Conservation (phyloP, 169 alveolate genomes). For the Eimeria necatrix region DNA sequence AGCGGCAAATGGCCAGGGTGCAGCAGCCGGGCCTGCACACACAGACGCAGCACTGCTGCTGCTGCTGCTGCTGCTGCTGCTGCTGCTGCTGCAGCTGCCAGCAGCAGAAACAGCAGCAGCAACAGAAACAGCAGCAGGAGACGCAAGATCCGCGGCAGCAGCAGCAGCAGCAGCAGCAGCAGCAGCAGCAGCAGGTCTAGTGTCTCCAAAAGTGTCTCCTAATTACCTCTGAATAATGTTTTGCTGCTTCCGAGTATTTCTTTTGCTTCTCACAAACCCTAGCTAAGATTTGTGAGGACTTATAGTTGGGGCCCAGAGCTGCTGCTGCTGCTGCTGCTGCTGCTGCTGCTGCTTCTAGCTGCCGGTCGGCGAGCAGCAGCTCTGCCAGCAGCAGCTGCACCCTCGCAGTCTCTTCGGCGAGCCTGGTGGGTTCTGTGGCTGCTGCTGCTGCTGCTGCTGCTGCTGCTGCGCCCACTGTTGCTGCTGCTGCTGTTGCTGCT, state of each 20-base stretch:
- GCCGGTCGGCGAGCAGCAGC: slow-evolving; percentile 32
- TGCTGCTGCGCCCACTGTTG: no score
- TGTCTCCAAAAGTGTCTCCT: no score
- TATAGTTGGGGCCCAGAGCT: slow-evolving; percentile 12
- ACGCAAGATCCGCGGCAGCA: no score
- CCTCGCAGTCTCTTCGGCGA: slow-evolving; percentile 46
- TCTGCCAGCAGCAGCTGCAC: slow-evolving; percentile 43
- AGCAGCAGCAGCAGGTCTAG: no score
- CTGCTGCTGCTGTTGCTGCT: slow-evolving; percentile 50
- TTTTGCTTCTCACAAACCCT: slow-evolving; percentile 24
- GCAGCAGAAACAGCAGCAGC: no score
- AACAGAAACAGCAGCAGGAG: no score
- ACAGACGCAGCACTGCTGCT: background rate
- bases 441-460: background rate
- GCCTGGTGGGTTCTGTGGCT: background rate
- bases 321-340: slow-evolving; percentile 25
- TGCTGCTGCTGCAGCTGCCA: slow-evolving; percentile 7
- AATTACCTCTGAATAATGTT: background rate
- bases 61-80: slow-evolving; percentile 3
- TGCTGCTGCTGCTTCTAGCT: slow-evolving; percentile 61
- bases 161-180: no score
- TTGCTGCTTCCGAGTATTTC: background rate
- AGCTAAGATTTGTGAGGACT: background rate
- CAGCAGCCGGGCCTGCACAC: slow-evolving; percentile 5
- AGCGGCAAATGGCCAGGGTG: background rate